phyloP scores from a whole-genome alignment of 352 stramenopile genomes.

The Pythium coloratum region DNA sequence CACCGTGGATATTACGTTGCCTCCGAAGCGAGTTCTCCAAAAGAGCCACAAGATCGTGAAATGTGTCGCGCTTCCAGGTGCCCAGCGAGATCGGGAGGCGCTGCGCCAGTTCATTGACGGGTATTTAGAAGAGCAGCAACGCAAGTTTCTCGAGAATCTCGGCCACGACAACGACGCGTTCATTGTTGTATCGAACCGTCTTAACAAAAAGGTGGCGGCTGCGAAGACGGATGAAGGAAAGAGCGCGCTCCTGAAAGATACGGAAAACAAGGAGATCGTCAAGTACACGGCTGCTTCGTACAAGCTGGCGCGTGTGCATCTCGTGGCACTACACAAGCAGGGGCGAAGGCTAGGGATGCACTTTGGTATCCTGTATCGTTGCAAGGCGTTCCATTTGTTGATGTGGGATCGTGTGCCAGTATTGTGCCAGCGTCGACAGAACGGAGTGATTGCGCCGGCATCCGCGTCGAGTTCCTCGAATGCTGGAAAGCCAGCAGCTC shows the following conservation, averaged over 20 bases:
- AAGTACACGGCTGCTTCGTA: slow-evolving; percentile 66
- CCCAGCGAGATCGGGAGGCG: slow-evolving; percentile 45
- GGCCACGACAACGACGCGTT: slow-evolving; percentile 58
- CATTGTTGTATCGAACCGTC: slow-evolving; percentile 59
- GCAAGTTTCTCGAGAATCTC: slow-evolving; percentile 58
- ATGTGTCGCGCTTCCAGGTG: slow-evolving; percentile 60
- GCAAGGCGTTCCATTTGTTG: slow-evolving; percentile 60
- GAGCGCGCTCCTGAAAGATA: slow-evolving; percentile 27
- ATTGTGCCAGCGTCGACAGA: slow-evolving; percentile 16
- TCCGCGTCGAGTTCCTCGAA: neutral
- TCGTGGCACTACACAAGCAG: slow-evolving; percentile 68
- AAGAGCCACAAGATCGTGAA: slow-evolving; percentile 64
- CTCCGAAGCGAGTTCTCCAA: slow-evolving; percentile 65
- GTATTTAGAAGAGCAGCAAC: slow-evolving; percentile 67
- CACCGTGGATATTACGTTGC: slow-evolving; percentile 68
- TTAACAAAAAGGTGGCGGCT: slow-evolving; percentile 17
- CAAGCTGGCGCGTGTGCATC: slow-evolving; percentile 56
- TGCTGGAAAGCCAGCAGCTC: neutral
- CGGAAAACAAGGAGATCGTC: slow-evolving; percentile 50
- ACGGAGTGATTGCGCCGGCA: neutral
- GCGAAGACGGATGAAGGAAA: slow-evolving; percentile 17
- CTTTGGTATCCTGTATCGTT: slow-evolving; percentile 74
- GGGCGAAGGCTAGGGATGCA: slow-evolving; percentile 68
- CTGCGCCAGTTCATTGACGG: slow-evolving; percentile 60
- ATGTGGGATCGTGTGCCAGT: slow-evolving; percentile 50